phyloP scores from a whole-genome alignment of 768 basidiomycete species.

The Mycena albidolilacea region DNA sequence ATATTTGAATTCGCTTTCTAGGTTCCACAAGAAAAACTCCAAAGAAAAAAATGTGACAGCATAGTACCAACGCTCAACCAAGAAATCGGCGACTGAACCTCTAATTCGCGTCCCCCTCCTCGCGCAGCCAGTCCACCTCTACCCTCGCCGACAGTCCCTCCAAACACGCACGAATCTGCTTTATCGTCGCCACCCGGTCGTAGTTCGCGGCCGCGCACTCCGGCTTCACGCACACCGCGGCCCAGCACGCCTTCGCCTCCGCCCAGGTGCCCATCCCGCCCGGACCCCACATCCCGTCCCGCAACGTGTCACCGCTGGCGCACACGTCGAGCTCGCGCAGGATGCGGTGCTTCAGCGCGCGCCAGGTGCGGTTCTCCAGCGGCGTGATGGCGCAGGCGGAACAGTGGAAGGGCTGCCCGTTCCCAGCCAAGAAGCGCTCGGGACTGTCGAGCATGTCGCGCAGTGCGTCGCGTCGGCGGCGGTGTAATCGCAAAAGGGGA shows the following conservation, averaged over 20 bases:
- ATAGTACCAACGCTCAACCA: not conserved
- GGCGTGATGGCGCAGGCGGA: conserved; percentile 65
- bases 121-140: conserved; percentile 39
- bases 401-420: conserved; percentile 63
- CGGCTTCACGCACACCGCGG: conserved; percentile 64
- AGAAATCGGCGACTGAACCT: not conserved
- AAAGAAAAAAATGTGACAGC: not conserved
- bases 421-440: conserved; percentile 70
- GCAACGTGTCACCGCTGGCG: conserved; percentile 72
- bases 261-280: conserved; percentile 69
- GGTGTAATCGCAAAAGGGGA: conserved; percentile 71
- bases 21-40: not conserved
- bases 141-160: conserved; percentile 63
- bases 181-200: conserved; percentile 70
- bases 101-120: not conserved
- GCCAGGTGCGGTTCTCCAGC: conserved; percentile 75
- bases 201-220: conserved; percentile 72
- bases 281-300: conserved; percentile 40
- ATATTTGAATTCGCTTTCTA: too few species aligned
- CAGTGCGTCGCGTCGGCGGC: conserved; percentile 65
- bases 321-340: conserved; percentile 71
- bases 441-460: conserved; percentile 68
- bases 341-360: conserved; percentile 70
- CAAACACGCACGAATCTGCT: conserved; percentile 71
- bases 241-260: conserved; percentile 75